Evolutionary conservation across 2,329 filamentous ascomycete genomes (phyloP).

Genomic region (Berkeleyomyces basicola): DNA sequence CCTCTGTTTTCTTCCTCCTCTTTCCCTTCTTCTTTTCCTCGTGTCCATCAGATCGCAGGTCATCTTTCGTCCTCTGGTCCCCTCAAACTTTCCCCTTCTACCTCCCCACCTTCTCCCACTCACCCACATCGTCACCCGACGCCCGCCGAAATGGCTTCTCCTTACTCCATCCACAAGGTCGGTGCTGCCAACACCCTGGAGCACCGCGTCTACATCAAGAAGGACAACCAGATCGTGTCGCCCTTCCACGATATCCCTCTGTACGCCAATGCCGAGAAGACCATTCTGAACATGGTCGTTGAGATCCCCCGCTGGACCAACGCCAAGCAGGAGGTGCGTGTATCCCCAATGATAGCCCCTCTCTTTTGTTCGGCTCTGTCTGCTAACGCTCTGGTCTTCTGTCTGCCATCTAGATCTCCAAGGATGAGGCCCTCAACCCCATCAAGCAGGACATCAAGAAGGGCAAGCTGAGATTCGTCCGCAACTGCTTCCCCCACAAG

Average conservation of each 20-base stretch:
- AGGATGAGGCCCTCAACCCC: constrained; percentile 94
- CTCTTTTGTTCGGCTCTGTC: not conserved
- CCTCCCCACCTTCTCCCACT: constrained; percentile 5
- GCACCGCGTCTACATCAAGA: constrained; percentile 95
- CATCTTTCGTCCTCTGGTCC: constrained; percentile 9
- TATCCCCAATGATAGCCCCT: not conserved
- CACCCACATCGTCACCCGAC: constrained; percentile 19
- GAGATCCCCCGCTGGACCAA: constrained; percentile 99
- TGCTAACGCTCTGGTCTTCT: not conserved
- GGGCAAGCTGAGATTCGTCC: constrained; percentile 97
- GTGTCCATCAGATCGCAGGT: constrained; percentile 13
- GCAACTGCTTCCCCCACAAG: constrained; percentile 99
- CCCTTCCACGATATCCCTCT: constrained; percentile 98
- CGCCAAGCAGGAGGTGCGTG: constrained; percentile 87
- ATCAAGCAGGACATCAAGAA: constrained; percentile 99
- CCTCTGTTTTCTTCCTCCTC: not conserved
- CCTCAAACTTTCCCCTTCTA: not conserved
- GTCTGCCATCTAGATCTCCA: constrained; percentile 58
- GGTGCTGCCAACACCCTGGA: constrained; percentile 83
- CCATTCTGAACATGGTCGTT: constrained; percentile 95
- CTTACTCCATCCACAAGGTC: constrained; percentile 72
- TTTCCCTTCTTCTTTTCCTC: constrained; percentile 7
- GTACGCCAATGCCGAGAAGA: constrained; percentile 92
- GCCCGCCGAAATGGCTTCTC: constrained; percentile 35
- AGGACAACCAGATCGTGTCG: constrained; percentile 85